Evolutionary conservation across 495 filamentous ascomycete species (phyloP).

Genomic region (Talaromyces liani): DNA sequence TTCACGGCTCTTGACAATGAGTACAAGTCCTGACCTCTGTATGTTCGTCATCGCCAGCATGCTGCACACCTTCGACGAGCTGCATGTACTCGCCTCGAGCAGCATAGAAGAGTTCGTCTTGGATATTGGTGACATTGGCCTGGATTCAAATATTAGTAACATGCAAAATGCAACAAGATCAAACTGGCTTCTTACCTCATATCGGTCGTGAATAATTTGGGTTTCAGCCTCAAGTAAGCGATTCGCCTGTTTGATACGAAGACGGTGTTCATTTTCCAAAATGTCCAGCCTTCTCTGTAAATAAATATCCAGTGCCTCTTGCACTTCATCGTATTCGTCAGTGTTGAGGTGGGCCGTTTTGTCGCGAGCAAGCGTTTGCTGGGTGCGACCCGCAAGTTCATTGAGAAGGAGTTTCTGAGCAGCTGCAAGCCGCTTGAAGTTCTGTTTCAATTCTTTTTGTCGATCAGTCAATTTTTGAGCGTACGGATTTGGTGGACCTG

Average conservation of each 20-base stretch:
- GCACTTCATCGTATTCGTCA: conserved; percentile 31
- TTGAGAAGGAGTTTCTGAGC: conserved; percentile 32
- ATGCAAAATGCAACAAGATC: conserved; percentile 11
- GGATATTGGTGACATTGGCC: conserved; percentile 22
- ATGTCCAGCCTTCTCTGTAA: conserved; percentile 14
- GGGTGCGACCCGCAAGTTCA: conserved; percentile 30
- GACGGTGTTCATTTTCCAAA: conserved; percentile 21
- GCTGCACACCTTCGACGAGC: conserved; percentile 28
- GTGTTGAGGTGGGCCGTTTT: conserved; percentile 35
- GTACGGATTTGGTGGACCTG: conserved; percentile 27
- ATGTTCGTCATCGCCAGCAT: conserved; percentile 42
- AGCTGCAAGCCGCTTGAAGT: conserved; percentile 36
- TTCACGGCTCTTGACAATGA: background rate
- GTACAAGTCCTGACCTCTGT: conserved; percentile 28
- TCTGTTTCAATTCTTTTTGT: conserved; percentile 32
- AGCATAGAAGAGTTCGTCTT: conserved; percentile 31
- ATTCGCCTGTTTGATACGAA: conserved; percentile 21
- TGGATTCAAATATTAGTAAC: conserved; percentile 4
- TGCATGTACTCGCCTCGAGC: conserved; percentile 36
- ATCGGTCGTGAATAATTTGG: conserved; percentile 19
- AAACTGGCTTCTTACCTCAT: conserved; percentile 18
- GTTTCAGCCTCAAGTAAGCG: conserved; percentile 22
- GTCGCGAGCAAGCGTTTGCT: conserved; percentile 30
- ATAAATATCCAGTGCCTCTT: conserved; percentile 12
- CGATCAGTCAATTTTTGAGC: conserved; percentile 32